Evolutionary conservation across 805 yeast species (phyloP).

Genomic region (Nakazawaea holstii): DNA sequence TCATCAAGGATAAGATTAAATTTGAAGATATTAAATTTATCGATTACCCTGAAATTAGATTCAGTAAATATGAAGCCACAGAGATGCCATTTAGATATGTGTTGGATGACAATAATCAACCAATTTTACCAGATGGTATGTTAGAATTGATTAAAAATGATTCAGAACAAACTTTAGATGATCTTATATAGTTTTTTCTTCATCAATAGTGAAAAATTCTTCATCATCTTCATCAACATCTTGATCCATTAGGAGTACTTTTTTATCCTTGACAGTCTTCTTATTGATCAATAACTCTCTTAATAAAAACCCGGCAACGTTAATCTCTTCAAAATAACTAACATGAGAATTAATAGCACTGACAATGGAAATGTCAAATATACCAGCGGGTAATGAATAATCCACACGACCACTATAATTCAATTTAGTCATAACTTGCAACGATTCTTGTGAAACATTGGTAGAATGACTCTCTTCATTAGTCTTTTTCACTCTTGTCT

Average conservation of each 20-base stretch:
- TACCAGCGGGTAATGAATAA: conserved; percentile 70
- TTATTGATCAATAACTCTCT: conserved; percentile 38
- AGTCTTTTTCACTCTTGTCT: conserved; percentile 7
- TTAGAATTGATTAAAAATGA: conserved; percentile 77
- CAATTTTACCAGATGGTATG: conserved; percentile 93
- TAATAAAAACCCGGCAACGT: conserved; percentile 75
- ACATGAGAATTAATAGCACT: conserved; percentile 86
- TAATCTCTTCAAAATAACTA: conserved; percentile 80
- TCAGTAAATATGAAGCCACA: conserved; percentile 82
- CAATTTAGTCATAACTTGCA: conserved; percentile 34
- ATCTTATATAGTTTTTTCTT: conserved; percentile 34
- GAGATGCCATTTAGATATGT: conserved; percentile 98
- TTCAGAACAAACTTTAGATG: conserved; percentile 77
- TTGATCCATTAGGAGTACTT: conserved; percentile 3
- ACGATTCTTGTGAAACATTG: conserved; percentile 17
- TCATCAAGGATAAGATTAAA: conserved; percentile 49
- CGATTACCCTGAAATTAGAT: conserved; percentile 92
- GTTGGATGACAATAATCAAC: conserved; percentile 53
- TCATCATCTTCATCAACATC: conserved; percentile 6
- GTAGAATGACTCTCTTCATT: conserved; percentile 21
- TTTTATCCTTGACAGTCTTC: conserved; percentile 3
- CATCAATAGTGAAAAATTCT: conserved; percentile 1
- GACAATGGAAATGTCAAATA: conserved; percentile 72
- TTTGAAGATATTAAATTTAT: conserved; percentile 78
- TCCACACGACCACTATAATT: conserved; percentile 80